A percentile compares a stretch with the other conserved stretches of the same genome.
These are phyloP conservation scores for Cymbidium sinense DNA, from an alignment of 106 monocot genomes.

Conservation along the genomic window DNA sequence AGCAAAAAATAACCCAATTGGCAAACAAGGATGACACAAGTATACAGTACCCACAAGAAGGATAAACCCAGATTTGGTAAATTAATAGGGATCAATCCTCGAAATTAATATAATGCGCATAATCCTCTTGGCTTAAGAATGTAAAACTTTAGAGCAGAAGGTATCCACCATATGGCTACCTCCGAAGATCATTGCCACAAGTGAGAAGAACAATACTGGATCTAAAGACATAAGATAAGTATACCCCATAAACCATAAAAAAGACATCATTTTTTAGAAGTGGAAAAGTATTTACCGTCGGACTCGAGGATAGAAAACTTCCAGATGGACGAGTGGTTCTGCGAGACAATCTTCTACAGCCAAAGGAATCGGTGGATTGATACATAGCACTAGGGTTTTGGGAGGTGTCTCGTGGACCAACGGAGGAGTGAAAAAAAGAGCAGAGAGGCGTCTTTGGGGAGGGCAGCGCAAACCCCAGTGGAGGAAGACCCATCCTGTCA, in stretches of 20 bases:
- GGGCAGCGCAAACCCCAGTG: slow-evolving; percentile 4
- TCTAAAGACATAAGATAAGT: background rate
- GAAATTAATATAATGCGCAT: background rate
- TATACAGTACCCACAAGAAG: background rate
- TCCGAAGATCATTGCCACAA: background rate
- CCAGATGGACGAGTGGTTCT: background rate
- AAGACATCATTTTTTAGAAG: background rate
- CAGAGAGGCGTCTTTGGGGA: background rate
- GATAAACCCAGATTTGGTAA: background rate
- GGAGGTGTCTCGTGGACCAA: background rate
- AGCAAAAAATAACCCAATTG: background rate
- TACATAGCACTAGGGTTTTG: background rate
- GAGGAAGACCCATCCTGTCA: background rate
- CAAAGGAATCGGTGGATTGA: background rate
- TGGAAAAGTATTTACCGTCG: slow-evolving; percentile 4
- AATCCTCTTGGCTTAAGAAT: background rate
- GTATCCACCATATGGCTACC: background rate
- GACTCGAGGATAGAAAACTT: background rate
- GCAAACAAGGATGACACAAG: background rate
- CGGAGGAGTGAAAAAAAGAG: background rate
- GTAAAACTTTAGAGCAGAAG: background rate
- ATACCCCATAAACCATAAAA: background rate
- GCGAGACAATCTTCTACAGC: background rate
- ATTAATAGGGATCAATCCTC: background rate
- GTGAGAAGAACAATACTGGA: background rate